Conservation (phyloP, 2,329 filamentous ascomycete genomes). For the Cladophialophora immunda region DNA sequence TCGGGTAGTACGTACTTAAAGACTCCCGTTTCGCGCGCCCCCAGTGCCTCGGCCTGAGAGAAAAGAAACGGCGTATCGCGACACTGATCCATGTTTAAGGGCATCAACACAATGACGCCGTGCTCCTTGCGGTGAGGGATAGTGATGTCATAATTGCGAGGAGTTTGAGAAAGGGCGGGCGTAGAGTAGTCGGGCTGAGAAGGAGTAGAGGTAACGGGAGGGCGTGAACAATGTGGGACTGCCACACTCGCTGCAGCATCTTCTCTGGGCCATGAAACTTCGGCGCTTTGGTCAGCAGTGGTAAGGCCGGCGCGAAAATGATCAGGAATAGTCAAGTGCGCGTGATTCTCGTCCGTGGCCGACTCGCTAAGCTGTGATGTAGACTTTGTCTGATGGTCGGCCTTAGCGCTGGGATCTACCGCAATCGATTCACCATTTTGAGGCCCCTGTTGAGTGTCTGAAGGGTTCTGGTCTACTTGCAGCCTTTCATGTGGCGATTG, state of each 20-base stretch:
- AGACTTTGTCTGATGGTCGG: not conserved
- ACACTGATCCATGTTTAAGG: slow-evolving; percentile 1
- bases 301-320: not conserved
- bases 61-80: slow-evolving; percentile 7
- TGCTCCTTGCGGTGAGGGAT: not conserved
- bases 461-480: not conserved
- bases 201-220: not conserved
- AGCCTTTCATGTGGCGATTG: not conserved
- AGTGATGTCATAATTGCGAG: not conserved
- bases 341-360: not conserved
- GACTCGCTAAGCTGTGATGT: not conserved
- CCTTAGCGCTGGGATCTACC: not conserved
- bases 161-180: not conserved
- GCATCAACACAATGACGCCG: not conserved
- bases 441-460: not conserved
- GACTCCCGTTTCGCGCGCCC: slow-evolving; percentile 1
- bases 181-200: not conserved
- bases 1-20: slow-evolving; percentile 4
- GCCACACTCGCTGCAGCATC: not conserved
- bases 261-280: not conserved
- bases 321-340: not conserved
- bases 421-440: not conserved
- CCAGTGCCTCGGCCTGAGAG: slow-evolving; percentile 4
- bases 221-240: not conserved
- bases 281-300: not conserved